These are phyloP conservation scores for Tolypocladium album DNA, from an alignment of 2,329 filamentous ascomycete species.

Conservation along the genomic window DNA sequence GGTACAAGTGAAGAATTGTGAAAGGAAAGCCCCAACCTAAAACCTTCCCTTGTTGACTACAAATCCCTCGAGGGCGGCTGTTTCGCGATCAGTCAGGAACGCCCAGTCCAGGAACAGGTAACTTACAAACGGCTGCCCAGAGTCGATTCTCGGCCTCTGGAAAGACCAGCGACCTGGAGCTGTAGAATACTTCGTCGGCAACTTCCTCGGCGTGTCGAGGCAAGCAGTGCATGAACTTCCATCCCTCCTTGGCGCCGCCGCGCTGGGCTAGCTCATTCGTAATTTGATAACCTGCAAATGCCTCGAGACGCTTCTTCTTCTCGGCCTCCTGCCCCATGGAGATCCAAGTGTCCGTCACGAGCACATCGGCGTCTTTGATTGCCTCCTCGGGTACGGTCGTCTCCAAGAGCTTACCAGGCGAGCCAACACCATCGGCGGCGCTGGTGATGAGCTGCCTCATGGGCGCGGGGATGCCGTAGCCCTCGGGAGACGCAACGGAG, in stretches of 20 bases:
- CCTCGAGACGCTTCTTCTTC: conserved; percentile 61
- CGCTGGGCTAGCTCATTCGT: conserved; percentile 73
- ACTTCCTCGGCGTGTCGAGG: conserved; percentile 91
- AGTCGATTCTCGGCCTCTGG: conserved; percentile 89
- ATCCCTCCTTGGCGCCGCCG: conserved; percentile 76
- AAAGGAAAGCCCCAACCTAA: neutral
- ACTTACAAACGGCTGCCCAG: conserved; percentile 74
- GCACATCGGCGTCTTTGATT: conserved; percentile 73
- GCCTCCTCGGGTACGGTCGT: conserved; percentile 76
- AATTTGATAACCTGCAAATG: conserved; percentile 85
- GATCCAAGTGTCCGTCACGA: conserved; percentile 97
- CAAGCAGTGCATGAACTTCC: conserved; percentile 99
- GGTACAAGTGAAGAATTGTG: neutral
- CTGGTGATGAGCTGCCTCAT: conserved; percentile 66
- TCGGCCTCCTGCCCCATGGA: conserved; percentile 97
- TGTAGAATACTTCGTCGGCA: conserved; percentile 88
- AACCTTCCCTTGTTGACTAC: conserved; percentile 91
- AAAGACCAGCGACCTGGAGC: conserved; percentile 76
- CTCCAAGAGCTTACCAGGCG: conserved; percentile 58
- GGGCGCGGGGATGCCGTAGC: conserved; percentile 66
- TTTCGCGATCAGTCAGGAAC: neutral
- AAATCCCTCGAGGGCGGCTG: conserved; percentile 73
- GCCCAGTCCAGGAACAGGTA: neutral
- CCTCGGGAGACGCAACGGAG: conserved; percentile 73
- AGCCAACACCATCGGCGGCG: conserved; percentile 44